Percentiles rank a stretch among this genome's conserved stretches.
Conservation (phyloP, 2,329 filamentous ascomycete genomes). For the Apiospora malaysiana region DNA sequence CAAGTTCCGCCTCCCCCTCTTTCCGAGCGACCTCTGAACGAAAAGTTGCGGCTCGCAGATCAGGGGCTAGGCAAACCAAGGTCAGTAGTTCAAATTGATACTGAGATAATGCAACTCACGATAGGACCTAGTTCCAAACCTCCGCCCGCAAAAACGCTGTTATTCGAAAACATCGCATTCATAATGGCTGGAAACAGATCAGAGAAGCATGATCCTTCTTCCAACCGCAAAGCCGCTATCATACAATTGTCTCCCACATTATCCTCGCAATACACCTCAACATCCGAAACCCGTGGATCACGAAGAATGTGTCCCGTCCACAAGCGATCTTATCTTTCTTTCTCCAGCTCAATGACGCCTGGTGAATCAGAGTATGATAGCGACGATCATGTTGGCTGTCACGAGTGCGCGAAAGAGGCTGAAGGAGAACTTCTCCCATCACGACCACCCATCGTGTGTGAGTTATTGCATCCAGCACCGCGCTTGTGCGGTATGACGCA, state of each 20-base stretch:
- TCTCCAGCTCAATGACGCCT: not conserved
- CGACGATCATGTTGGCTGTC: conserved; percentile 11
- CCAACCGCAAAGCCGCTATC: conserved; percentile 37
- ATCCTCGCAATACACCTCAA: conserved; percentile 13
- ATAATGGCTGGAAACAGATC: conserved; percentile 26
- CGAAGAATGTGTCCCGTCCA: conserved; percentile 12
- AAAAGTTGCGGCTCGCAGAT: not conserved
- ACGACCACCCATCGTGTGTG: not conserved
- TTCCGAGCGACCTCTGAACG: conserved; percentile 1
- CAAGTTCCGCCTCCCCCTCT: not conserved
- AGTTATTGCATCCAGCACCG: conserved; percentile 10
- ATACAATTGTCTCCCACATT: conserved; percentile 31
- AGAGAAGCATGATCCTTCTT: conserved; percentile 25
- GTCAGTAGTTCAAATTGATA: not conserved
- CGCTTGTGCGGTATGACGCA: conserved; percentile 25
- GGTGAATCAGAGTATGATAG: not conserved
- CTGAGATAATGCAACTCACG: not conserved
- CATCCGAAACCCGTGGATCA: conserved; percentile 3
- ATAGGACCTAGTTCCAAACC: not conserved
- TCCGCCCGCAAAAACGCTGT: not conserved
- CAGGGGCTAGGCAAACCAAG: not conserved
- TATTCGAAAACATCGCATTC: conserved; percentile 38
- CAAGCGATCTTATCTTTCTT: conserved; percentile 22
- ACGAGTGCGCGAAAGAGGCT: conserved; percentile 19
- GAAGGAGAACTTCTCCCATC: conserved; percentile 4